Percentiles rank a stretch among this genome's conserved stretches.
phyloP scores from a whole-genome alignment of 768 basidiomycete genomes.

The Amanita thiersii region DNA sequence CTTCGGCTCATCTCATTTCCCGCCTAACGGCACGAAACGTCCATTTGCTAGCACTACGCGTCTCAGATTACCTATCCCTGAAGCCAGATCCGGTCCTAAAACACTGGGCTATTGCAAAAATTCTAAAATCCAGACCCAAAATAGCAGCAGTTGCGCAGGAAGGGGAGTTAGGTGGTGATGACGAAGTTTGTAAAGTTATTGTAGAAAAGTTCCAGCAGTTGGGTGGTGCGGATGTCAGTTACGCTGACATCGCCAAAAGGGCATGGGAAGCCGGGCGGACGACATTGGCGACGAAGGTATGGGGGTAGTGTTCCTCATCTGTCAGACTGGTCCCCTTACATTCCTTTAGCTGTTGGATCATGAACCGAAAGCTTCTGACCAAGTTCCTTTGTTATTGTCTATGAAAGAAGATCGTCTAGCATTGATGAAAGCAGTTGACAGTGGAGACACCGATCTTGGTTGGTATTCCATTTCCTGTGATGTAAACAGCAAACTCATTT shows the following conservation, averaged over 20 bases:
- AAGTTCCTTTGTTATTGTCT: slow-evolving; percentile 83
- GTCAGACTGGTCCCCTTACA: neutral
- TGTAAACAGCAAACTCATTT: neutral
- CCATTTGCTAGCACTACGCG: slow-evolving; percentile 86
- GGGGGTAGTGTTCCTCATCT: neutral
- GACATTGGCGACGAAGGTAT: slow-evolving; percentile 78
- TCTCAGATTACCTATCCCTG: slow-evolving; percentile 77
- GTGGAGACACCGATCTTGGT: slow-evolving; percentile 95
- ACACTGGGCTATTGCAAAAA: slow-evolving; percentile 96
- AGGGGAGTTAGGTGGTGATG: slow-evolving; percentile 58
- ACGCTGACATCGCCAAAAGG: slow-evolving; percentile 88
- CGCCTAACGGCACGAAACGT: slow-evolving; percentile 82
- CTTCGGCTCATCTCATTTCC: slow-evolving; percentile 72
- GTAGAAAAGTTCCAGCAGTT: slow-evolving; percentile 86
- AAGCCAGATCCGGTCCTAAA: slow-evolving; percentile 83
- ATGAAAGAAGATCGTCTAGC: slow-evolving; percentile 96
- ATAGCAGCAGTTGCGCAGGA: slow-evolving; percentile 44
- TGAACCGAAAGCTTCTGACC: slow-evolving; percentile 81
- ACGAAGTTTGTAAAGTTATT: slow-evolving; percentile 71
- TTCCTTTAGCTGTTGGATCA: slow-evolving; percentile 88
- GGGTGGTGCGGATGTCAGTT: slow-evolving; percentile 75
- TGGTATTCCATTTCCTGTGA: slow-evolving; percentile 14
- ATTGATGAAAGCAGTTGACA: slow-evolving; percentile 82
- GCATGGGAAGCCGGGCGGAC: slow-evolving; percentile 87
- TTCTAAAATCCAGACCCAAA: slow-evolving; percentile 60